phyloP scores from a whole-genome alignment of 305 asterid genomes.

The Fraxinus velutina region DNA sequence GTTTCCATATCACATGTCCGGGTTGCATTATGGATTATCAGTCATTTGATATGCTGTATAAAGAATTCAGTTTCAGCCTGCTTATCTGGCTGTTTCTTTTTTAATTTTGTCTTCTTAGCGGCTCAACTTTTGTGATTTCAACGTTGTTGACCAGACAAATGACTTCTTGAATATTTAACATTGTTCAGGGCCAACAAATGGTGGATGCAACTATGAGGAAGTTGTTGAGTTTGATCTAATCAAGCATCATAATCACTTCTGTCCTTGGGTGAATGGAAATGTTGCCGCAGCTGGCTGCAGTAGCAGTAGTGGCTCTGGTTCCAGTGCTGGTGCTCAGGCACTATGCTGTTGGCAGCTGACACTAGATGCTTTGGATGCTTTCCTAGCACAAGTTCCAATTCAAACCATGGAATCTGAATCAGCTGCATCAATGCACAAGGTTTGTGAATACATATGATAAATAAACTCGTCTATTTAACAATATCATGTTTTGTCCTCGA shows the following conservation, averaged over 20 bases:
- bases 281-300: conserved; percentile 97
- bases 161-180: conserved; percentile 22
- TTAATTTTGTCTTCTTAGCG: conserved; percentile 6
- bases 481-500: not conserved
- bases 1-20: conserved; percentile 4
- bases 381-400: conserved; percentile 72
- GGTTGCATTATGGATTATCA: conserved; percentile 7
- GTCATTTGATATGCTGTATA: conserved; percentile 5
- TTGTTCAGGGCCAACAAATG: conserved; percentile 74
- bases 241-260: conserved; percentile 81
- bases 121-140: not conserved
- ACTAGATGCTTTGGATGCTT: conserved; percentile 88
- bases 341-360: conserved; percentile 98
- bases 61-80: not conserved
- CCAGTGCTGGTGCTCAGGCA: conserved; percentile 67
- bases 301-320: conserved; percentile 72
- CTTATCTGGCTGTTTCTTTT: conserved; percentile 16
- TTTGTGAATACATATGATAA: conserved; percentile 23
- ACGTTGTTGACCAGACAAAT: conserved; percentile 6
- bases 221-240: conserved; percentile 88
- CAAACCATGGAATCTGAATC: conserved; percentile 97
- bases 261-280: conserved; percentile 99
- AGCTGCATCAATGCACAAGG: conserved; percentile 96
- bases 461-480: not conserved
- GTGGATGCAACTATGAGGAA: conserved; percentile 89